Evolutionary conservation across 139 green algal species (phyloP), one percentile per base, ranked within the genome.

Genomic region (Ettlia oleoabundans): DNA sequence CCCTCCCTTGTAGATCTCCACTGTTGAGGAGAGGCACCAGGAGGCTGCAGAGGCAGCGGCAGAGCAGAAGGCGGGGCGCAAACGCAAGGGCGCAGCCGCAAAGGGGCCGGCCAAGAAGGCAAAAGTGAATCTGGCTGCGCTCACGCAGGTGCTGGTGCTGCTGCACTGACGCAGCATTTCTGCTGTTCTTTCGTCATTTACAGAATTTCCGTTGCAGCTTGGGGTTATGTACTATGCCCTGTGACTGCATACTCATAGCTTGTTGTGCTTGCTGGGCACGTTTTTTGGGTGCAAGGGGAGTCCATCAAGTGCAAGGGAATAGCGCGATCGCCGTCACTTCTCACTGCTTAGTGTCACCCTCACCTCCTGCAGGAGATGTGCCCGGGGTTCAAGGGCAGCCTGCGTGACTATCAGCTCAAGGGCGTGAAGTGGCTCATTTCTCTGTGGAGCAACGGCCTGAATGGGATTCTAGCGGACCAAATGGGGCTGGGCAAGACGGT

Each of bases 401-500:
- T 97, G 82, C 91, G 95, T 2, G 90, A 95, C 64, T 98, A 98
- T 85, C 96, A 98, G 90, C 86, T 99, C 42, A 93, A 93, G 71
- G 96, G 96, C 5, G 91, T 99, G 24, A 92, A 88, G 41, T 99
- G 96, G 96, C 81, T 98, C 32, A 93, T 97, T 41, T 95, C 91
- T 33, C 90, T 98, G 30, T 97, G 92, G 80, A 85, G 95, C 69
- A 99, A 99, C 83, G 96, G 94, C 40, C 85, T 98, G 62, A 98
- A 97, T 70, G 95, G 95, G 82, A 98, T 98, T 82, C 86, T 98
- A 53, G 95, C 95, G 7, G 95, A 98, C 82, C 94, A 99, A 86
- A 98, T 98, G 96, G 95, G 95, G 15, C 90, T 99, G 18, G 96
- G 95, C 53, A 98, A 98, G 84, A 98, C 96, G 81, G 93, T 96